phyloP scores from a whole-genome alignment of 148 eudicot genomes.

The Nyssa sinensis region DNA sequence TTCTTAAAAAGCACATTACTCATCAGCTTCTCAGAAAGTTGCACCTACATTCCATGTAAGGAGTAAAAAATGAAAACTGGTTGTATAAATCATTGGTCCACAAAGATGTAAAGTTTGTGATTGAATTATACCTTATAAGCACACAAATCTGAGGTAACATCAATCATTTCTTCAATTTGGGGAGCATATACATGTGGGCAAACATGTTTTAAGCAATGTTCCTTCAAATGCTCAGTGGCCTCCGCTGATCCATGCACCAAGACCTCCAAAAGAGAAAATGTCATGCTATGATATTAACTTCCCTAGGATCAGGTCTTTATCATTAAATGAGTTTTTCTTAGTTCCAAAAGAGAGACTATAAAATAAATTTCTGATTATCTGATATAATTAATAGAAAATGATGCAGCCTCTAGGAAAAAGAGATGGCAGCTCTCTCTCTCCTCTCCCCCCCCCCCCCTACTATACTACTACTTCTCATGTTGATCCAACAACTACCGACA shows the following conservation, averaged over 20 bases:
- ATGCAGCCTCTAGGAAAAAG: too few species aligned
- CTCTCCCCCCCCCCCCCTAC: too few species aligned
- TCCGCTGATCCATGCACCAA: slow-evolving; percentile 99
- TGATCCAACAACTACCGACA: background rate
- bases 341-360: background rate
- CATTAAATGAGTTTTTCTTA: background rate
- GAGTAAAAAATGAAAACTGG: slow-evolving; percentile 9
- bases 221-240: slow-evolving; percentile 98
- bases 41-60: slow-evolving; percentile 50
- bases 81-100: slow-evolving; percentile 7
- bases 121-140: slow-evolving; percentile 75
- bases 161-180: slow-evolving; percentile 90
- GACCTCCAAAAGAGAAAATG: slow-evolving; percentile 45
- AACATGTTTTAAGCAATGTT: slow-evolving; percentile 85
- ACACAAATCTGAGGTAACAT: slow-evolving; percentile 97
- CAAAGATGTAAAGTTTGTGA: background rate
- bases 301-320: background rate
- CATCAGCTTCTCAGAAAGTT: slow-evolving; percentile 96
- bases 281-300: background rate
- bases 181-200: slow-evolving; percentile 98
- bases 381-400: background rate
- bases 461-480: background rate
- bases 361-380: background rate
- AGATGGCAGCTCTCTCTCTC: too few species aligned
- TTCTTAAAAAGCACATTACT: slow-evolving; percentile 89